Evolutionary conservation across 768 basidiomycete genomes (phyloP).

Genomic region (Mycena olivaceomarginata): DNA sequence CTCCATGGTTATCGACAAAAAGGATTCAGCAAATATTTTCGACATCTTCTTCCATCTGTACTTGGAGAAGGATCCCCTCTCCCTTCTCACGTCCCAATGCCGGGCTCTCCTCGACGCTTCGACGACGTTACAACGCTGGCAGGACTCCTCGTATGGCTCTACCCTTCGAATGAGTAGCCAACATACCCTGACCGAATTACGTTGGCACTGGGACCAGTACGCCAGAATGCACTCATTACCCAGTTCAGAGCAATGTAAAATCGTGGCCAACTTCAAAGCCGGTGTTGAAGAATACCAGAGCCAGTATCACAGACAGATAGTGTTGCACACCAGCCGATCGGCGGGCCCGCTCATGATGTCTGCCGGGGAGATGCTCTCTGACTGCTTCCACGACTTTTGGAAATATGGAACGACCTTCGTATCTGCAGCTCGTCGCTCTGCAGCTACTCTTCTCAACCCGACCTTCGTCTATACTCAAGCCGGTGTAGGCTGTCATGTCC

Average conservation of each 20-base stretch:
- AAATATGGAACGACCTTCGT: conserved; percentile 61
- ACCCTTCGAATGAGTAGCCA: conserved; percentile 61
- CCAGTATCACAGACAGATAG: neutral
- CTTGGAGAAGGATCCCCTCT: too few relatives aligned
- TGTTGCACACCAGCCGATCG: conserved; percentile 15
- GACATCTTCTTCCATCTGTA: too few relatives aligned
- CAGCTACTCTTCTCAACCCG: conserved; percentile 63
- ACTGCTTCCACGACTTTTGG: conserved; percentile 60
- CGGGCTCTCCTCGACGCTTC: conserved; percentile 56
- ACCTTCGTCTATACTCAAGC: conserved; percentile 64
- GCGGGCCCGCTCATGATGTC: too few relatives aligned
- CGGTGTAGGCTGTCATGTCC: conserved; percentile 62
- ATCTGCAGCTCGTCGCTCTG: conserved; percentile 24
- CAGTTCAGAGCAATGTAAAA: too few relatives aligned
- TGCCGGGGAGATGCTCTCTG: neutral
- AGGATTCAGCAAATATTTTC: neutral
- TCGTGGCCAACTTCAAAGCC: conserved; percentile 37
- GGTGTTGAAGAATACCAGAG: conserved; percentile 27
- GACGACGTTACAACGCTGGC: conserved; percentile 60
- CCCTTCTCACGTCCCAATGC: too few relatives aligned
- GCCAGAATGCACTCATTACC: conserved; percentile 52
- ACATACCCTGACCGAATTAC: conserved; percentile 42
- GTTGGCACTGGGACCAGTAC: conserved; percentile 39
- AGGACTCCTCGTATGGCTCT: conserved; percentile 58
- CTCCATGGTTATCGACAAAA: conserved; percentile 62